Evolutionary conservation across 257 asterid species (phyloP).

Genomic region (Salvia hispanica): DNA sequence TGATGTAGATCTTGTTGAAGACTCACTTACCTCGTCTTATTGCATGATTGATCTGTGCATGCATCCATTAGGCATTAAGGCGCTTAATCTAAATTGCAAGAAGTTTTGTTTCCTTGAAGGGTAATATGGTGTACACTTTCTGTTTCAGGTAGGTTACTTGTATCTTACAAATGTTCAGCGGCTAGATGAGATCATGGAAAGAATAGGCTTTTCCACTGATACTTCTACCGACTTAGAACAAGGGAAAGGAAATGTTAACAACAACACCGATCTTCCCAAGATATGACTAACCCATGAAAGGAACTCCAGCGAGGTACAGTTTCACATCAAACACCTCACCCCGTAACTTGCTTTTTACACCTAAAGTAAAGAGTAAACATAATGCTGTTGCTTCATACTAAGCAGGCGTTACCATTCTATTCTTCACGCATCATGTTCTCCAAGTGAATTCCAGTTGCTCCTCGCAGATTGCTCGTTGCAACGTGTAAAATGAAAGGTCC

Average conservation of each 20-base stretch:
- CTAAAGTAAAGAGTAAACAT: slow-evolving; percentile 8
- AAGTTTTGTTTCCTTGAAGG: background rate
- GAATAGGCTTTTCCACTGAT: slow-evolving; percentile 72
- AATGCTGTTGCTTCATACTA: no score
- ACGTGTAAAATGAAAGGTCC: slow-evolving; percentile 7
- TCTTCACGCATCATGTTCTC: background rate
- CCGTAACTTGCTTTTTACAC: background rate
- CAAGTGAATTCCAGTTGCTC: slow-evolving; percentile 11
- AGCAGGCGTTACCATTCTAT: no score
- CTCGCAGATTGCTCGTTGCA: slow-evolving; percentile 17
- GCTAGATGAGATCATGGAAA: slow-evolving; percentile 78
- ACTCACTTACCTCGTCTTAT: slow-evolving; percentile 6
- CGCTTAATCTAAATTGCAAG: no score
- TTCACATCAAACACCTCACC: background rate
- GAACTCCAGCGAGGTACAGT: slow-evolving; percentile 28
- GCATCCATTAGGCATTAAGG: background rate
- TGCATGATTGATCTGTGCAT: slow-evolving; percentile 5
- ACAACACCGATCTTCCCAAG: slow-evolving; percentile 16
- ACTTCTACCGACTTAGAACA: slow-evolving; percentile 45
- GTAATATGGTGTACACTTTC: slow-evolving; percentile 14
- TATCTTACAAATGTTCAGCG: slow-evolving; percentile 80
- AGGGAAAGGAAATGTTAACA: slow-evolving; percentile 36
- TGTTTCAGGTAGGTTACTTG: slow-evolving; percentile 75
- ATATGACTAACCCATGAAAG: slow-evolving; percentile 14
- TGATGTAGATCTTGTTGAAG: background rate